These are phyloP conservation scores for Rhododendron ovatum DNA, from an alignment of 148 eudicot species.

Conservation along the genomic window DNA sequence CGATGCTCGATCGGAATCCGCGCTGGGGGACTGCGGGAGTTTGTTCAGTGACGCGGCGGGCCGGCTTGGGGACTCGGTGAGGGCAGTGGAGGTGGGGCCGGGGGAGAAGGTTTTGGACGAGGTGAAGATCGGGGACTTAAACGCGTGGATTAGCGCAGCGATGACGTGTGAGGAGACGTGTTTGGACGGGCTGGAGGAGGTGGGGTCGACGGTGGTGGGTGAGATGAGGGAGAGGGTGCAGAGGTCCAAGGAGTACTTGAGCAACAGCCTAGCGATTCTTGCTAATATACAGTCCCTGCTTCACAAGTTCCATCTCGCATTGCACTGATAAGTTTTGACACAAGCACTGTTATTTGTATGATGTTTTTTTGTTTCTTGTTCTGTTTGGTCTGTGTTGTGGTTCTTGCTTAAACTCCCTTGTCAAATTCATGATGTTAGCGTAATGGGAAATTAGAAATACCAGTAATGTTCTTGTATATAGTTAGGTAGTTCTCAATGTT, in stretches of 20 bases:
- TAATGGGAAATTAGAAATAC: background rate
- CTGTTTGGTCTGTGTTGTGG: background rate
- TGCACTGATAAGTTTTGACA: conserved; percentile 22
- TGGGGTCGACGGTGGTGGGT: conserved; percentile 36
- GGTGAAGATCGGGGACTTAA: conserved; percentile 33
- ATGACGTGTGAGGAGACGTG: conserved; percentile 58
- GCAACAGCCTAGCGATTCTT: conserved; percentile 54
- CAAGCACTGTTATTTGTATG: background rate
- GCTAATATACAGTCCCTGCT: conserved; percentile 25
- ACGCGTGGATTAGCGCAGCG: conserved; percentile 58
- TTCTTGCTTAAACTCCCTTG: background rate
- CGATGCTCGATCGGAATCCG: conserved; percentile 24
- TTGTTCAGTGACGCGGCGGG: conserved; percentile 46
- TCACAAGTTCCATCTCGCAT: conserved; percentile 19
- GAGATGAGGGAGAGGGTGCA: conserved; percentile 38
- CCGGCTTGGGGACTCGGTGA: conserved; percentile 28
- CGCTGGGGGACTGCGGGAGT: conserved; percentile 36
- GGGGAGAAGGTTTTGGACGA: conserved; percentile 25
- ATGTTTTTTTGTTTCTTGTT: background rate
- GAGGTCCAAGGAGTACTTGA: conserved; percentile 36
- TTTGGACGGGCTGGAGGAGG: conserved; percentile 54
- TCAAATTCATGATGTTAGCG: background rate
- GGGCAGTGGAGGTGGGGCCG: conserved; percentile 7
- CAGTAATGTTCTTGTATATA: background rate
- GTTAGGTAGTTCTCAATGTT: background rate